A percentile compares a stretch with the other conserved stretches of the same genome.
Evolutionary conservation across 768 basidiomycete genomes (phyloP).

Genomic region (Clathrus columnatus): DNA sequence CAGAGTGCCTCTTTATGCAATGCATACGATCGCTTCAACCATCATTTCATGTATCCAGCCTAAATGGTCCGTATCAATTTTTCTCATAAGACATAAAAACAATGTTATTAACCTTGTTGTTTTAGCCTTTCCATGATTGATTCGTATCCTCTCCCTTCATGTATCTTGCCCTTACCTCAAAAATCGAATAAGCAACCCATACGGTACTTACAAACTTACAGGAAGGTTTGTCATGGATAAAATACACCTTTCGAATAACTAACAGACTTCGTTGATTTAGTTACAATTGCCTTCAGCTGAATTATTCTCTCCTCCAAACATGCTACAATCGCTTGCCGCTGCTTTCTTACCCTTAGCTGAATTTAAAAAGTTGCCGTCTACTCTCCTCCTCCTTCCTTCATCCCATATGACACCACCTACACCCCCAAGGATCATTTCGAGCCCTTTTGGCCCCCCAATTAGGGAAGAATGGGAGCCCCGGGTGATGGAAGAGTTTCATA

Average conservation of each 20-base stretch:
- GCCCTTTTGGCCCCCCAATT: background rate
- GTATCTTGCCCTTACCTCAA: conserved; percentile 31
- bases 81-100: background rate
- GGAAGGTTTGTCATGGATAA: background rate
- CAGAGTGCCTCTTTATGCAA: conserved; percentile 39
- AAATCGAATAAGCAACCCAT: conserved; percentile 38
- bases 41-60: conserved; percentile 39
- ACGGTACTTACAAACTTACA: conserved; percentile 39
- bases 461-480: conserved; percentile 6
- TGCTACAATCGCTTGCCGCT: conserved; percentile 46
- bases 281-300: conserved; percentile 26
- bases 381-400: conserved; percentile 41
- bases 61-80: conserved; percentile 27
- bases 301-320: conserved; percentile 46
- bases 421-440: conserved; percentile 31
- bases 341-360: conserved; percentile 37
- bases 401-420: conserved; percentile 31
- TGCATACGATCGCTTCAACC: conserved; percentile 38
- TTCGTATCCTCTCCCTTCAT: conserved; percentile 37
- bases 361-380: background rate
- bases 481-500: background rate
- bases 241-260: background rate
- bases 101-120: background rate
- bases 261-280: background rate
- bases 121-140: conserved; percentile 44